phyloP scores from a whole-genome alignment of 2,329 filamentous ascomycete species.

The Hortaea sp. region DNA sequence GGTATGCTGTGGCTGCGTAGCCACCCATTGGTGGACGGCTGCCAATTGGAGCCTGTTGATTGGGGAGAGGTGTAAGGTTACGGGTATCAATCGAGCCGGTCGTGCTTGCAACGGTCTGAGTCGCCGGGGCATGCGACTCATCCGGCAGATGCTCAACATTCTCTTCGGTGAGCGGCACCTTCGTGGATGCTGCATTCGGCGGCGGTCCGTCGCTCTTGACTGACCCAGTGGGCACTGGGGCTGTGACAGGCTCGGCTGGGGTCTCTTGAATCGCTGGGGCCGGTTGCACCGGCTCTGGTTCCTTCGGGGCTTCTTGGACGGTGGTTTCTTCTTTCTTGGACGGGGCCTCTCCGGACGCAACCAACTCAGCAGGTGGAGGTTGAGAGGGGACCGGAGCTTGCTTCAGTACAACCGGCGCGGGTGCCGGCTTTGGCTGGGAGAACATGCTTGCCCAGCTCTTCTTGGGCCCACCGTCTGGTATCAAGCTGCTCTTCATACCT shows the following conservation, averaged over 20 bases:
- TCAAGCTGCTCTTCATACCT: conserved; percentile 23
- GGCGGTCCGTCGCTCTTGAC: conserved; percentile 16
- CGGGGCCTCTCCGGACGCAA: conserved; percentile 20
- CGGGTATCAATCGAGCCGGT: conserved; percentile 76
- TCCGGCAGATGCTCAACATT: conserved; percentile 90
- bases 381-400: conserved; percentile 15
- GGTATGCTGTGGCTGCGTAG: conserved; percentile 71
- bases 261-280: conserved; percentile 13
- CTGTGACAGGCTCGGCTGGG: conserved; percentile 5
- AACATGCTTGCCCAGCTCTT: conserved; percentile 48
- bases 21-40: conserved; percentile 57
- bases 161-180: conserved; percentile 77
- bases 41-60: conserved; percentile 50
- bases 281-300: conserved; percentile 9
- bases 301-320: conserved; percentile 1
- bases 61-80: conserved; percentile 52
- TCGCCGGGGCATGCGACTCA: conserved; percentile 63
- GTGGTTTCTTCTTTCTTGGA: conserved; percentile 10
- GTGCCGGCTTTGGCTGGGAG: conserved; percentile 37
- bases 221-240: conserved; percentile 6
- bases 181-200: conserved; percentile 52
- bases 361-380: conserved; percentile 21
- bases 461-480: conserved; percentile 31
- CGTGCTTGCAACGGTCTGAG: conserved; percentile 80
- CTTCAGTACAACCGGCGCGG: conserved; percentile 32